phyloP scores from a whole-genome alignment of 2,329 filamentous ascomycete genomes.

The Boeremia exigua region DNA sequence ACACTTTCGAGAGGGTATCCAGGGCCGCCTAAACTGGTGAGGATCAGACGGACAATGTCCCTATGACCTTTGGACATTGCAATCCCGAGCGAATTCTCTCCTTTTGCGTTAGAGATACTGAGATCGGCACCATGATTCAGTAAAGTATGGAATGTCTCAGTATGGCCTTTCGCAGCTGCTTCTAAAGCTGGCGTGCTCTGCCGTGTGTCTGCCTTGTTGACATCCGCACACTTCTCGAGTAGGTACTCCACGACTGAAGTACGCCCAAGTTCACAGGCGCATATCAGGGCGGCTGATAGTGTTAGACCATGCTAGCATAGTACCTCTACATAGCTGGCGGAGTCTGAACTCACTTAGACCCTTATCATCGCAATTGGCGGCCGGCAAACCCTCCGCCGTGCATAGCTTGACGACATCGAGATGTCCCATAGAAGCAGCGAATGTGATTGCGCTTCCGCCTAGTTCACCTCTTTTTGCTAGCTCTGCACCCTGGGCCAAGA shows the following conservation, averaged over 20 bases:
- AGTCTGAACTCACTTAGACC: neutral
- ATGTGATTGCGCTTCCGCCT: slow-evolving; percentile 22
- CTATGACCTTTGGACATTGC: slow-evolving; percentile 18
- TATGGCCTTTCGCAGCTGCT: slow-evolving; percentile 19
- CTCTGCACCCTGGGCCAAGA: slow-evolving; percentile 29
- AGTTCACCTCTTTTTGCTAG: slow-evolving; percentile 16
- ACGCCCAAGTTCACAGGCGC: slow-evolving; percentile 22
- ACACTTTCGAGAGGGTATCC: slow-evolving; percentile 25
- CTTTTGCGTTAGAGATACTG: neutral
- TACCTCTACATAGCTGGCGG: too few relatives aligned
- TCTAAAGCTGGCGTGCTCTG: slow-evolving; percentile 24
- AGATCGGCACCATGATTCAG: slow-evolving; percentile 20
- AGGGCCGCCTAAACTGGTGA: slow-evolving; percentile 23
- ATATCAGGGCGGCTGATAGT: slow-evolving; percentile 19
- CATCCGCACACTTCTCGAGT: slow-evolving; percentile 26
- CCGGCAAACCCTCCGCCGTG: slow-evolving; percentile 14
- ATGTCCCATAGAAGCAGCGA: slow-evolving; percentile 24
- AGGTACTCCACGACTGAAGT: slow-evolving; percentile 22
- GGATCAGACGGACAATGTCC: slow-evolving; percentile 18
- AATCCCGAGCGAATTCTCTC: slow-evolving; percentile 16
- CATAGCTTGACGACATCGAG: slow-evolving; percentile 22
- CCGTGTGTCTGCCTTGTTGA: slow-evolving; percentile 14
- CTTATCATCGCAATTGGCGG: neutral
- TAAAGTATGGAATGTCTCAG: slow-evolving; percentile 20
- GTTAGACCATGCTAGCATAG: neutral